A percentile compares a stretch with the other conserved stretches of the same genome.
These are phyloP conservation scores for Madurella fahalii DNA, from an alignment of 2,329 filamentous ascomycete genomes.

Conservation along the genomic window DNA sequence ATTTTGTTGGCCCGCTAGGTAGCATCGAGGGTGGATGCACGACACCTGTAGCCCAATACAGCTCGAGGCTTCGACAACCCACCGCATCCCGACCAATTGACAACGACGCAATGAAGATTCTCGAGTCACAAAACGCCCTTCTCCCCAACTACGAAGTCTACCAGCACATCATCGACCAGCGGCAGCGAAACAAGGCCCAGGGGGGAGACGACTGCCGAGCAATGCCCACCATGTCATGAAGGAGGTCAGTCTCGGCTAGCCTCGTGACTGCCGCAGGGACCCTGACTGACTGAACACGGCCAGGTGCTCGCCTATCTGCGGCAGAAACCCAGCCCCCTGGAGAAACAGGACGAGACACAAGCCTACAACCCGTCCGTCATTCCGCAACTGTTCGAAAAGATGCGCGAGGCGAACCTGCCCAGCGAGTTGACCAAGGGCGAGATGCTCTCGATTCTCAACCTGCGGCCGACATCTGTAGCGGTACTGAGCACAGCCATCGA, in stretches of 20 bases:
- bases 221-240: slow-evolving; percentile 59
- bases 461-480: slow-evolving; percentile 54
- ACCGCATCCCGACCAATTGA: too few relatives aligned
- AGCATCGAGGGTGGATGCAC: too few relatives aligned
- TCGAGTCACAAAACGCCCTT: slow-evolving; percentile 65
- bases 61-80: background rate
- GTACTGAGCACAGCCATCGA: slow-evolving; percentile 62
- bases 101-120: slow-evolving; percentile 56
- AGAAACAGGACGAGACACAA: slow-evolving; percentile 45
- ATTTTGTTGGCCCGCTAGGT: too few relatives aligned
- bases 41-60: too few relatives aligned
- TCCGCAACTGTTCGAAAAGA: slow-evolving; percentile 47
- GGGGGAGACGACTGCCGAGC: slow-evolving; percentile 47
- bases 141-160: slow-evolving; percentile 73
- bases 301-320: slow-evolving; percentile 60
- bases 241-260: slow-evolving; percentile 49
- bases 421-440: slow-evolving; percentile 65
- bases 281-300: slow-evolving; percentile 5
- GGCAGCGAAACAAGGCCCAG: slow-evolving; percentile 46
- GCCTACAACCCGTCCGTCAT: slow-evolving; percentile 51
- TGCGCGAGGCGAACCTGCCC: slow-evolving; percentile 38
- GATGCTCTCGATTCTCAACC: slow-evolving; percentile 64
- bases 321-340: slow-evolving; percentile 52
- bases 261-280: background rate
- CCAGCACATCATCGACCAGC: slow-evolving; percentile 57